Evolutionary conservation across 257 asterid genomes (phyloP).

Genomic region (Rauvolfia tetraphylla): DNA sequence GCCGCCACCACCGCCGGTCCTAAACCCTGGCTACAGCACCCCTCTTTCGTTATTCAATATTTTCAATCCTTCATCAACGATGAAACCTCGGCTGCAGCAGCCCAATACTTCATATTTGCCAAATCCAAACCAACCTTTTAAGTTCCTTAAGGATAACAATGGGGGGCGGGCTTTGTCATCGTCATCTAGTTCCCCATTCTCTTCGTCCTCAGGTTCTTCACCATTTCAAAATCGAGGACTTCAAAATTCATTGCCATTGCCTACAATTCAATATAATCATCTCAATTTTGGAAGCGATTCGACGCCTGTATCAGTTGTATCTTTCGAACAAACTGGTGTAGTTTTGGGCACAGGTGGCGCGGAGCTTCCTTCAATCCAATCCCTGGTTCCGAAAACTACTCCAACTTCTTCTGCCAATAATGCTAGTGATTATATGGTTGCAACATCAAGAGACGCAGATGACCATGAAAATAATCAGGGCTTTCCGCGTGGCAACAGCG

Average conservation of each 20-base stretch:
- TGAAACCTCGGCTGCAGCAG: conserved; percentile 1
- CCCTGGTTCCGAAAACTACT: conserved; percentile 19
- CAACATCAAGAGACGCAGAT: conserved; percentile 32
- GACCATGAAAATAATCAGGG: conserved; percentile 25
- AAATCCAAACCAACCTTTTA: conserved; percentile 18
- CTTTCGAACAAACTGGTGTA: conserved; percentile 10
- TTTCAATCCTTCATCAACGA: conserved; percentile 17
- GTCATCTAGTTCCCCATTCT: conserved; percentile 23
- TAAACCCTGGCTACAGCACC: conserved; percentile 15
- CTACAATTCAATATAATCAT: conserved; percentile 26
- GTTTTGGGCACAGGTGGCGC: conserved; percentile 21
- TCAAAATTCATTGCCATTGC: conserved; percentile 19
- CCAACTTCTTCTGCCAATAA: conserved; percentile 36
- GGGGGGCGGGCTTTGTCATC: conserved; percentile 37
- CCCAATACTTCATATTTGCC: conserved; percentile 1
- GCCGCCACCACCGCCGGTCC: conserved; percentile 11
- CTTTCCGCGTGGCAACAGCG: conserved; percentile 30
- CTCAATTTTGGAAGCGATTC: conserved; percentile 15
- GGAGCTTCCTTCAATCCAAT: conserved; percentile 56
- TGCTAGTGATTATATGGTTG: conserved; percentile 16
- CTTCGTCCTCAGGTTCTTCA: conserved; percentile 12
- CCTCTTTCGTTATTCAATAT: conserved; percentile 21
- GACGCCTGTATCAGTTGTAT: conserved; percentile 7
- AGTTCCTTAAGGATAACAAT: conserved; percentile 23
- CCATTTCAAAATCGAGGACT: conserved; percentile 21